Percentiles rank a stretch among this genome's conserved stretches.
phyloP scores from a whole-genome alignment of 208 protist species.

The Lotmaria passim region DNA sequence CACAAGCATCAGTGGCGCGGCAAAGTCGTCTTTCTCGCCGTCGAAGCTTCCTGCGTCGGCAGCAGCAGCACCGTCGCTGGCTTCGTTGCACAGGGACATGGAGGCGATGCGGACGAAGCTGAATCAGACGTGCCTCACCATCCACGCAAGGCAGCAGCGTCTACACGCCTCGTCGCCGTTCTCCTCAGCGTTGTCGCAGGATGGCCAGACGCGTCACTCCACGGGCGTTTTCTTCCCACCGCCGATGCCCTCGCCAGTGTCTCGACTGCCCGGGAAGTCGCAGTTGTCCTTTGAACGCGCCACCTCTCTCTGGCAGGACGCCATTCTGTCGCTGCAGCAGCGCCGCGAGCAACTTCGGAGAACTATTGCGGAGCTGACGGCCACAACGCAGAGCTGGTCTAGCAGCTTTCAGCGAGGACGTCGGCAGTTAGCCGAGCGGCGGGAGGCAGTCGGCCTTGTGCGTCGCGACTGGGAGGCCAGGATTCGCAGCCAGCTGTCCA shows the following conservation, averaged over 20 bases:
- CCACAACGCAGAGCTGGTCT: conserved; percentile 3
- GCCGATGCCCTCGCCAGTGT: too few species aligned
- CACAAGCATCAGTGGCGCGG: too few species aligned
- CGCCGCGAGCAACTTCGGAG: conserved; percentile 12
- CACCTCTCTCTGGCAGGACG: conserved; percentile 8
- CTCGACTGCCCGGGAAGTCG: background rate
- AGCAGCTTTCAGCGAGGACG: conserved; percentile 16
- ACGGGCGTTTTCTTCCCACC: background rate
- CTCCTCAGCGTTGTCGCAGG: too few species aligned
- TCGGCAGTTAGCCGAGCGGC: conserved; percentile 6
- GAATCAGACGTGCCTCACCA: background rate
- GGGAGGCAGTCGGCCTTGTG: conserved; percentile 1
- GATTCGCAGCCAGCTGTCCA: conserved; percentile 24
- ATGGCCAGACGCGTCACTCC: background rate
- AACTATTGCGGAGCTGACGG: conserved; percentile 18
- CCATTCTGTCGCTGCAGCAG: conserved; percentile 22
- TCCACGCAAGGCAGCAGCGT: conserved; percentile 14
- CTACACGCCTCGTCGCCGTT: background rate
- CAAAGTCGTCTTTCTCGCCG: too few species aligned
- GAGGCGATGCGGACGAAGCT: conserved; percentile 10
- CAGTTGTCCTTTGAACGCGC: background rate
- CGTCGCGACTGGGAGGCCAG: conserved; percentile 23
- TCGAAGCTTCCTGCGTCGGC: background rate
- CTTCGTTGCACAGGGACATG: conserved; percentile 3
- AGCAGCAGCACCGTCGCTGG: background rate